These are phyloP conservation scores for Huntiella bhutanensis DNA, from an alignment of 2,329 filamentous ascomycete species.

Conservation along the genomic window DNA sequence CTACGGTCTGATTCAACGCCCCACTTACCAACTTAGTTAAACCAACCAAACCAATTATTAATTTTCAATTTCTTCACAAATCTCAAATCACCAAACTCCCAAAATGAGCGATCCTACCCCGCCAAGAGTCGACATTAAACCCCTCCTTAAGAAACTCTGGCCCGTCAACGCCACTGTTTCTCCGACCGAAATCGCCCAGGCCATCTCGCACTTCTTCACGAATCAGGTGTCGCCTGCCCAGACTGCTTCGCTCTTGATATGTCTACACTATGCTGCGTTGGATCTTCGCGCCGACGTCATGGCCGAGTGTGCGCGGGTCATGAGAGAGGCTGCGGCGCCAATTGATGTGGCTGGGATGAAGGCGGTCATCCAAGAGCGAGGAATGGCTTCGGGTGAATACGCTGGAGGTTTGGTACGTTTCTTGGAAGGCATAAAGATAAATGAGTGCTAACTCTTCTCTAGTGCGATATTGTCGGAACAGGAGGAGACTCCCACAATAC, in stretches of 20 bases:
- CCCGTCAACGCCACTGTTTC: conserved; percentile 37
- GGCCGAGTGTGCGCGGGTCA: conserved; percentile 62
- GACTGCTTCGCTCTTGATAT: conserved; percentile 69
- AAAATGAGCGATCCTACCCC: not conserved
- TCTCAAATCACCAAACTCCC: too few species aligned
- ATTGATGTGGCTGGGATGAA: conserved; percentile 47
- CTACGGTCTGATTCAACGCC: too few species aligned
- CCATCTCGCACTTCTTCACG: conserved; percentile 80
- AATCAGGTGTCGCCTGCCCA: conserved; percentile 78
- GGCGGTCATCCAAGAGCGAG: conserved; percentile 39
- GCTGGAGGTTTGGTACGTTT: conserved; percentile 58
- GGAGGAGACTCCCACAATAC: conserved; percentile 93
- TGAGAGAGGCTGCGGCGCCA: conserved; percentile 60
- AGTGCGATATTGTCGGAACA: conserved; percentile 90
- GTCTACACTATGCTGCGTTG: conserved; percentile 75
- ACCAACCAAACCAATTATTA: too few species aligned
- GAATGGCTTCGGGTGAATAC: conserved; percentile 54
- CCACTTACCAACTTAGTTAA: too few species aligned
- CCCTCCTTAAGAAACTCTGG: conserved; percentile 56
- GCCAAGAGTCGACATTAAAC: conserved; percentile 39
- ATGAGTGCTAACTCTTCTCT: conserved; percentile 6
- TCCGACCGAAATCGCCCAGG: conserved; percentile 70
- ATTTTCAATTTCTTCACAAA: too few species aligned
- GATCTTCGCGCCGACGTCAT: conserved; percentile 75
- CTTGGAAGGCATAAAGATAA: not conserved